Evolutionary conservation across 352 stramenopile genomes (phyloP).

Genomic region (Elongisporangium prolatum): DNA sequence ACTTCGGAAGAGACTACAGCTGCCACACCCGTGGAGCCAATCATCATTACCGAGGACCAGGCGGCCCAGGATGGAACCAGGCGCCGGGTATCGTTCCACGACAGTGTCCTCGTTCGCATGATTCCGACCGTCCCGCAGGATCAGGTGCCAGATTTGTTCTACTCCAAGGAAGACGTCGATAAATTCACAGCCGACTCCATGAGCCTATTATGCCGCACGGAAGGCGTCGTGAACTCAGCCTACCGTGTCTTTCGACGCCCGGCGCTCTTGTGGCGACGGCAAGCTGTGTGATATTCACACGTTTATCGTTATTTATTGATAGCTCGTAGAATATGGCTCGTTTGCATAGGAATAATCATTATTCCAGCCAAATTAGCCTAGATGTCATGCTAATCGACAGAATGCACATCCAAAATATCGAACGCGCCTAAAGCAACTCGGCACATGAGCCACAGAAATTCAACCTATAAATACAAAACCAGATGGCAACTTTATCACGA

Average conservation of each 20-base stretch:
- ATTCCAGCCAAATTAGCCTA: not conserved
- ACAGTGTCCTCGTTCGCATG: slow-evolving; percentile 47
- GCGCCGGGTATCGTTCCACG: slow-evolving; percentile 57
- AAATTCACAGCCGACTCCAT: slow-evolving; percentile 50
- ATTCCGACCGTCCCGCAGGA: slow-evolving; percentile 49
- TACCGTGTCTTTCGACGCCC: slow-evolving; percentile 22
- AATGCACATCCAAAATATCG: not conserved
- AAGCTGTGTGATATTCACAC: slow-evolving; percentile 12
- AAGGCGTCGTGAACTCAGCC: slow-evolving; percentile 39
- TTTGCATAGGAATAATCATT: slow-evolving; percentile 1
- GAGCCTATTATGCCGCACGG: slow-evolving; percentile 47
- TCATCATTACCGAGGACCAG: slow-evolving; percentile 2
- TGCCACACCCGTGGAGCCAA: not conserved
- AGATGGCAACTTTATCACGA: not conserved
- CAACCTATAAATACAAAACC: not conserved
- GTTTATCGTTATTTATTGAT: not conserved
- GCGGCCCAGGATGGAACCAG: slow-evolving; percentile 1
- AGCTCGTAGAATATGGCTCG: not conserved
- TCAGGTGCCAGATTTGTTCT: slow-evolving; percentile 53
- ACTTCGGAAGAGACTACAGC: not conserved
- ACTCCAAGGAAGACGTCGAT: slow-evolving; percentile 56
- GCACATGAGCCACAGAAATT: not conserved
- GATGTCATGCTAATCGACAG: not conserved
- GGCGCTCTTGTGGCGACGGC: slow-evolving; percentile 20
- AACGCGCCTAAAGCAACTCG: not conserved